Evolutionary conservation across 2,329 filamentous ascomycete genomes (phyloP), one percentile per base, ranked within the genome.

Genomic region (Nemania abortiva): DNA sequence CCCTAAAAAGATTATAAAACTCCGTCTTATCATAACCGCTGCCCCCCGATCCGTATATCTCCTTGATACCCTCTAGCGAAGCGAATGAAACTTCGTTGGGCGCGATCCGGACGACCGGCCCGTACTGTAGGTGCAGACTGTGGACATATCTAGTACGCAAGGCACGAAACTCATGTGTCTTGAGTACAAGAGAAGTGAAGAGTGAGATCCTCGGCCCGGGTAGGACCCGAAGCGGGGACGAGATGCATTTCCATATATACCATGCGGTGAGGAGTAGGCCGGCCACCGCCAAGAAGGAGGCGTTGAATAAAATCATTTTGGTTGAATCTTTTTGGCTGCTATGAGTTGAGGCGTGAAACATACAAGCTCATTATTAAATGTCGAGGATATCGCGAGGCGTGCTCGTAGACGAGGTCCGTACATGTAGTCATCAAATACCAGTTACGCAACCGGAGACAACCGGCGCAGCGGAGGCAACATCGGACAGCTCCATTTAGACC

Each of bases 1-100:
- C 82, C 65, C 76, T 85, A 70, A 91, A 91, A 20, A 91, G 77
- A 69, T 88, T 80, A 74, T 91, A 91, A 72, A 90, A 90, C 65
- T 88, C 85, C 0, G 88, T 89, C 80, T 90, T 91, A 75, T 91
- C 87, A 75, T 88, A 91, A 27, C 88, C 89, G 74, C 87, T 90
- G 3, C 88, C 88, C 0, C 85, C 85, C 0, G 86, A 86, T 71
- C 85, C 84, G 77, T 91, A 91, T 54, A 90, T 90, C 78, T 90
- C 87, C 75, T 88, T 90, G 61, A 90, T 78, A 0, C 86, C 89
- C 9, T 83, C 81, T 9, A 82, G 78, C 1, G 87, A 88, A 0
- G 86, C 84, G 69, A 90, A 90, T 0, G 87, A 86, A 3, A 89
- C 85, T 77, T 91, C 88, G 68, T 84, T 84, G 0, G 88, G 88